Percentiles rank a stretch among this genome's conserved stretches.
These are phyloP conservation scores for Sugiyamaella grinbergsii DNA, from an alignment of 1,139 yeast genomes.

Conservation along the genomic window DNA sequence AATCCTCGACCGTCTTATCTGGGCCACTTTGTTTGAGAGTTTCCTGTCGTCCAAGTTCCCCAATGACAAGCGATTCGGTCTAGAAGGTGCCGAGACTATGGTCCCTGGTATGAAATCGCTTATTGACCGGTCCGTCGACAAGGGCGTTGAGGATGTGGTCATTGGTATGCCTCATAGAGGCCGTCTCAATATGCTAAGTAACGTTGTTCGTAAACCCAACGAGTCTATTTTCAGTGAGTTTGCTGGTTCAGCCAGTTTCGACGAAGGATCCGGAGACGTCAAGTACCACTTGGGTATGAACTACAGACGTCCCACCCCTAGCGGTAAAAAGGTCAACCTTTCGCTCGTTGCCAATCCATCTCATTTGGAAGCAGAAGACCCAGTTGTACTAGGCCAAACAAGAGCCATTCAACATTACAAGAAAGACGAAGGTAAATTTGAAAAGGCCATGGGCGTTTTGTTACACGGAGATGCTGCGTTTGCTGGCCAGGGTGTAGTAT, in stretches of 20 bases:
- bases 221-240: constrained; percentile 97
- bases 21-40: constrained; percentile 93
- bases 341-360: constrained; percentile 98
- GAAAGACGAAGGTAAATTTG: constrained; percentile 75
- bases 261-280: constrained; percentile 95
- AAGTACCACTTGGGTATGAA: constrained; percentile 99
- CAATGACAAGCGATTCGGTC: constrained; percentile 96
- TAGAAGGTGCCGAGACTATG: constrained; percentile 96
- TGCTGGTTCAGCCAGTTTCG: constrained; percentile 81
- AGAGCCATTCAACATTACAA: constrained; percentile 95
- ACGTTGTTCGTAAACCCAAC: constrained; percentile 97
- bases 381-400: constrained; percentile 96
- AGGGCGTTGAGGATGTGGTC: constrained; percentile 92
- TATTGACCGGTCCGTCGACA: constrained; percentile 90
- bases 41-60: constrained; percentile 96
- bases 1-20: constrained; percentile 91
- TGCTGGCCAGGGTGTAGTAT: constrained; percentile 98
- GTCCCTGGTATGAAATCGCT: constrained; percentile 97
- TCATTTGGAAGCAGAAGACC: constrained; percentile 98
- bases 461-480: constrained; percentile 99
- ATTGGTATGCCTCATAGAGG: constrained; percentile 99
- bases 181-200: constrained; percentile 94
- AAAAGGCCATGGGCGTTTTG: constrained; percentile 88
- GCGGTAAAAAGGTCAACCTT: constrained; percentile 94
- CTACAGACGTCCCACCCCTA: constrained; percentile 97